A percentile compares a stretch with the other conserved stretches of the same genome.
Conservation (phyloP, 1,284 basidiomycete genomes). For the Malassezia arunalokei region DNA sequence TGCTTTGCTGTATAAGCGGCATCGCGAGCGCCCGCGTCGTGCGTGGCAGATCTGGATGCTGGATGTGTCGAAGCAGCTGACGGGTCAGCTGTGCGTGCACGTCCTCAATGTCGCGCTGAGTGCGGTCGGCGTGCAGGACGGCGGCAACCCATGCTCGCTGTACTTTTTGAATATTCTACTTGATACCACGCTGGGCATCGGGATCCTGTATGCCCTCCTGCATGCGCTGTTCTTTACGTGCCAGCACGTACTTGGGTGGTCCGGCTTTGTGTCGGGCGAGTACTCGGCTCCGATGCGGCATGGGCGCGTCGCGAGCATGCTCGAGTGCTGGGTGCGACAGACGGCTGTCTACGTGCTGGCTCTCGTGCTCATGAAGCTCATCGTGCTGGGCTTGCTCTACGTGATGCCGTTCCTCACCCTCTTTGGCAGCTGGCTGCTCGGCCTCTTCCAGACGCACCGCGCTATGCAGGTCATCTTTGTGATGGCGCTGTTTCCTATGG, state of each 20-base stretch:
- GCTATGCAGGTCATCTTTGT: constrained; percentile 49
- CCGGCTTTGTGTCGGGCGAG: constrained; percentile 72
- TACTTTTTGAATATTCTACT: constrained; percentile 91
- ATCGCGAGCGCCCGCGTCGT: constrained; percentile 68
- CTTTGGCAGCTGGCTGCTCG: constrained; percentile 67
- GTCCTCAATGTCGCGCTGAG: constrained; percentile 62
- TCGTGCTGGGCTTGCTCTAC: constrained; percentile 63
- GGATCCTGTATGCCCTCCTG: constrained; percentile 68
- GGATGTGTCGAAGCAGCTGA: constrained; percentile 58
- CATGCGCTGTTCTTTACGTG: constrained; percentile 49
- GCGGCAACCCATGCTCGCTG: constrained; percentile 39
- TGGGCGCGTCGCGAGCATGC: constrained; percentile 13
- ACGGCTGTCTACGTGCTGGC: constrained; percentile 71
- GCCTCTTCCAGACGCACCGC: constrained; percentile 58
- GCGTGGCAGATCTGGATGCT: constrained; percentile 77
- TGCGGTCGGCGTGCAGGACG: constrained; percentile 14
- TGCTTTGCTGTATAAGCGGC: constrained; percentile 74
- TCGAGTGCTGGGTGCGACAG: constrained; percentile 64
- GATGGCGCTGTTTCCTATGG: constrained; percentile 83
- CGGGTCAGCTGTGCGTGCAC: constrained; percentile 83
- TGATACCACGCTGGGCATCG: constrained; percentile 88
- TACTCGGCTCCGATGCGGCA: constrained; percentile 54
- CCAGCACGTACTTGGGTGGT: constrained; percentile 54
- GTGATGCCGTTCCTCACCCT: constrained; percentile 56
- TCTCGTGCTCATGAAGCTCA: constrained; percentile 71